Evolutionary conservation across 176 grass and related monocot genomes (phyloP).

Genomic region (Ensete glaucum): DNA sequence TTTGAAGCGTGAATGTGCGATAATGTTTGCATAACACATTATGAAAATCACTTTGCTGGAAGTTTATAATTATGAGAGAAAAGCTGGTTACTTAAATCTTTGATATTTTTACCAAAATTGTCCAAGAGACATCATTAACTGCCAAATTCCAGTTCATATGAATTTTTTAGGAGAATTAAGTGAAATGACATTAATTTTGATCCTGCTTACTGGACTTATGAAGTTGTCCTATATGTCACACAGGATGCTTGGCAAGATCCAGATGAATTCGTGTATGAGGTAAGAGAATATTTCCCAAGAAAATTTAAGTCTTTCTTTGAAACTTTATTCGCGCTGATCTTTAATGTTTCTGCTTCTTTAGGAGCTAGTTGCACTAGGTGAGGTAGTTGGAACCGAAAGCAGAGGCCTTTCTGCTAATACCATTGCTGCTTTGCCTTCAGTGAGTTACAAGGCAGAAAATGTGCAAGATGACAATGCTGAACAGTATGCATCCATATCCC

Average conservation of each 20-base stretch:
- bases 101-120: too few species aligned
- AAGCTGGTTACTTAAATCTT: too few species aligned
- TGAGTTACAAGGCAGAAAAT: slow-evolving; percentile 64
- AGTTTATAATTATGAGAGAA: too few species aligned
- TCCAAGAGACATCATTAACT: too few species aligned
- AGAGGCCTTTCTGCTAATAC: slow-evolving; percentile 80
- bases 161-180: too few species aligned
- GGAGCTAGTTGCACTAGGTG: slow-evolving; percentile 92
- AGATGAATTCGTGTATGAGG: slow-evolving; percentile 90
- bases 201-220: neutral
- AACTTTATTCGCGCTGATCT: slow-evolving; percentile 25
- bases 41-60: too few species aligned
- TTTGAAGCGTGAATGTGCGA: too few species aligned
- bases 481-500: slow-evolving; percentile 55
- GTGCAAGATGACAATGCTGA: slow-evolving; percentile 76
- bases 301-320: slow-evolving; percentile 3
- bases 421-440: slow-evolving; percentile 80
- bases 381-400: slow-evolving; percentile 83
- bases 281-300: slow-evolving; percentile 13
- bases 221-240: neutral
- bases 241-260: slow-evolving; percentile 98
- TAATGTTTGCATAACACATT: too few species aligned
- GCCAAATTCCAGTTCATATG: too few species aligned
- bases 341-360: slow-evolving; percentile 27
- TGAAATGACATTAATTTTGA: too few species aligned